Evolutionary conservation across 805 yeast species (phyloP).

Genomic region (Kodamaea restingae): DNA sequence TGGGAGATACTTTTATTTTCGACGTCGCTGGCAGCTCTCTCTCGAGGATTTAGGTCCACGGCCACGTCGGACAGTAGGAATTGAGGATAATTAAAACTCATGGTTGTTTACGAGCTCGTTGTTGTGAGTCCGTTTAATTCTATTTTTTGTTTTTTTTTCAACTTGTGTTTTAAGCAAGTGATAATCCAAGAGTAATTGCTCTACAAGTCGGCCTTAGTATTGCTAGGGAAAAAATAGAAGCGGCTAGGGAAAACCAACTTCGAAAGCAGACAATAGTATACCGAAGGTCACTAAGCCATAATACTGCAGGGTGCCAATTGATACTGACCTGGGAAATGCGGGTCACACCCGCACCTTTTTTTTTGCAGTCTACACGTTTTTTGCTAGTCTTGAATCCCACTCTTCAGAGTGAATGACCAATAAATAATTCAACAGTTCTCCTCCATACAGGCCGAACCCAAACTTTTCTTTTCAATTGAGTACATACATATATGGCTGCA

Average conservation of each 20-base stretch:
- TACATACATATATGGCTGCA: not conserved
- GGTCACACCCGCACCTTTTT: not conserved
- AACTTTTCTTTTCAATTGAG: not conserved
- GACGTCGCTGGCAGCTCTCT: not conserved
- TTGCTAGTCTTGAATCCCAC: no score
- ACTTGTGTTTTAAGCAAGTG: not conserved
- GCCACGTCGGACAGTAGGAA: conserved; percentile 20
- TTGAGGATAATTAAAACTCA: conserved; percentile 36
- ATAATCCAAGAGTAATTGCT: not conserved
- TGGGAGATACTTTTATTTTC: not conserved
- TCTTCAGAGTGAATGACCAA: not conserved
- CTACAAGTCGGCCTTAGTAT: no score
- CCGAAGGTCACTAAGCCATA: no score
- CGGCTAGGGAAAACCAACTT: no score
- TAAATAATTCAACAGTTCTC: not conserved
- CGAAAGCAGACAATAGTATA: no score
- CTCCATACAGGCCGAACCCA: conserved; percentile 1
- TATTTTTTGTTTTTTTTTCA: conserved; percentile 8
- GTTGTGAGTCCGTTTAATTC: conserved; percentile 24
- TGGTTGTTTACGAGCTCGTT: conserved; percentile 29
- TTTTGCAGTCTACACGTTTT: not conserved
- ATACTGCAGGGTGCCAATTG: no score
- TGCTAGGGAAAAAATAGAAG: no score
- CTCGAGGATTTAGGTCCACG: conserved; percentile 5
- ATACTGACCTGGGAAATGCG: no score